Evolutionary conservation across 2,329 filamentous ascomycete species (phyloP).

Genomic region (Truncatella angustata): DNA sequence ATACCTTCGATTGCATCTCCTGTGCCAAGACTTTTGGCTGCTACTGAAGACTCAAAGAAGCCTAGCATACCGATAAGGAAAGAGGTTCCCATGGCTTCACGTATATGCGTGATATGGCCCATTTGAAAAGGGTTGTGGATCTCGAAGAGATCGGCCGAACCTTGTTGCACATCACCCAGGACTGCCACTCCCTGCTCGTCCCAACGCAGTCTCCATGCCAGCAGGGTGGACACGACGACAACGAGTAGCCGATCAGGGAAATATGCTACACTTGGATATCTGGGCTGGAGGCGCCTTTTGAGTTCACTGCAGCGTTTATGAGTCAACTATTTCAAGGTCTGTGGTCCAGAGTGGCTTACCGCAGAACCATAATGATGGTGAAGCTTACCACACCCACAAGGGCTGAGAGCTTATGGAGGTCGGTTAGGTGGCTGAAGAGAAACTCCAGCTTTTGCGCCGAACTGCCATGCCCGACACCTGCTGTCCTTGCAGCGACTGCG

Average conservation of each 20-base stretch:
- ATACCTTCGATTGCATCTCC: constrained; percentile 73
- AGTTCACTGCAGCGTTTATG: constrained; percentile 56
- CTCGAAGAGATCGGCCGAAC: constrained; percentile 68
- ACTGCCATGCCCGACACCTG: constrained; percentile 76
- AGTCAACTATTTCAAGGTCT: constrained; percentile 6
- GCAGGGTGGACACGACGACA: constrained; percentile 77
- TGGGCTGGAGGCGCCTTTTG: constrained; percentile 77
- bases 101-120: constrained; percentile 76
- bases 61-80: constrained; percentile 92
- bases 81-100: constrained; percentile 82
- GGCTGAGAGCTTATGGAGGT: constrained; percentile 73
- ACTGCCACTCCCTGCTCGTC: constrained; percentile 77
- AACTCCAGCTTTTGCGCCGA: constrained; percentile 84
- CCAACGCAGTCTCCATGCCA: constrained; percentile 78
- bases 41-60: constrained; percentile 98
- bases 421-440: constrained; percentile 62
- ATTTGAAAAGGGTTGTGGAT: constrained; percentile 84
- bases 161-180: constrained; percentile 76
- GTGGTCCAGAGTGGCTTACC: constrained; percentile 47
- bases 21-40: constrained; percentile 82
- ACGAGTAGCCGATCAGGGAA: constrained; percentile 89
- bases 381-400: constrained; percentile 79
- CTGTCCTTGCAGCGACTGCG: constrained; percentile 57
- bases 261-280: constrained; percentile 79
- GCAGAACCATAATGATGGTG: constrained; percentile 82